Percentiles rank a stretch among this genome's conserved stretches.
phyloP scores from a whole-genome alignment of 1,284 basidiomycete species.

The Ustilago trichophora region DNA sequence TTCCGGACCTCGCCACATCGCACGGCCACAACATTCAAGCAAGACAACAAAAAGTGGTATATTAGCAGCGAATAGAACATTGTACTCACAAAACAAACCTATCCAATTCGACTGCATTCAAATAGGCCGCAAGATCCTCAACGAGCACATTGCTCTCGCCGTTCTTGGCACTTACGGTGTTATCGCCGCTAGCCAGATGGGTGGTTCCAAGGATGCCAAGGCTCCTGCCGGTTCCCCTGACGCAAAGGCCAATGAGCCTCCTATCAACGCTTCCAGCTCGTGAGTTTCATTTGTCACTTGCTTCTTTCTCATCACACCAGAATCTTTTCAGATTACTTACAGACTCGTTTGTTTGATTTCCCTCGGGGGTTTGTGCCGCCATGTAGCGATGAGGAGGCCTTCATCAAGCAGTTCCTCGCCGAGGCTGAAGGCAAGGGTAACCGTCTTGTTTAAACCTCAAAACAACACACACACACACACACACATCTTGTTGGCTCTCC shows the following conservation, averaged over 20 bases:
- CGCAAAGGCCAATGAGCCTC: slow-evolving; percentile 38
- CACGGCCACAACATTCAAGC: too few species aligned
- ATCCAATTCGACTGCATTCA: too few species aligned
- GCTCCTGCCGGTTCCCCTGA: slow-evolving; percentile 23
- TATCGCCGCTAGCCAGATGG: slow-evolving; percentile 36
- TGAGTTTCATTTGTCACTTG: too few species aligned
- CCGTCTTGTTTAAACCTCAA: slow-evolving; percentile 49
- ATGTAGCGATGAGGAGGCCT: slow-evolving; percentile 63
- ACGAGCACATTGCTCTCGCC: slow-evolving; percentile 62
- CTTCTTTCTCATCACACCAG: neutral
- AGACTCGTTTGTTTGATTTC: too few species aligned
- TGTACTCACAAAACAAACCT: too few species aligned
- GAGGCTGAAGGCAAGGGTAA: slow-evolving; percentile 57
- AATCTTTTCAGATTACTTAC: too few species aligned
- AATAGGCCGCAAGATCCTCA: slow-evolving; percentile 58
- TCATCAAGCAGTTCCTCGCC: slow-evolving; percentile 65
- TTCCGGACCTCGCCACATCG: too few species aligned
- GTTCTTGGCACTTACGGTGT: slow-evolving; percentile 53
- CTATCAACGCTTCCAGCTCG: slow-evolving; percentile 58
- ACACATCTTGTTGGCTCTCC: too few species aligned
- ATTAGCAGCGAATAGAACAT: too few species aligned
- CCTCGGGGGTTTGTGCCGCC: too few species aligned
- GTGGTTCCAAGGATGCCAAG: slow-evolving; percentile 33
- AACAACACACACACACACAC: too few species aligned
- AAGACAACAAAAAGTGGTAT: too few species aligned